phyloP scores from a whole-genome alignment of 495 filamentous ascomycete species.

The Penicillium silybi region DNA sequence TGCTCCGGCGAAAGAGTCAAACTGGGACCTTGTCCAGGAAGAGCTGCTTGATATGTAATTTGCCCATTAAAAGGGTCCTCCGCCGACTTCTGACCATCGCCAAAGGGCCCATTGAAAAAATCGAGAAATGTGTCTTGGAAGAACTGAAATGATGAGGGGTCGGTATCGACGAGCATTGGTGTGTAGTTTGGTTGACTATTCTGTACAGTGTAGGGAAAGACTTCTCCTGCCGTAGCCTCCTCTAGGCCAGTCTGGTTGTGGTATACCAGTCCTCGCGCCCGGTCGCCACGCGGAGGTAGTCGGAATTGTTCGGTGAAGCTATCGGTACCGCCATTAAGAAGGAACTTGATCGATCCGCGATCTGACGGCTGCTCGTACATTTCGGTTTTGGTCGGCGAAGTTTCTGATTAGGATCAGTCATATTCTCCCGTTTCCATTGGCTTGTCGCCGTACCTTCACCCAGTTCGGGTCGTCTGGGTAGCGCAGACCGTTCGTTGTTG shows the following conservation, averaged over 20 bases:
- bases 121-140: conserved; percentile 41
- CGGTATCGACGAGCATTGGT: conserved; percentile 22
- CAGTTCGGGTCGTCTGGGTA: conserved; percentile 5
- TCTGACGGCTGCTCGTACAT: conserved; percentile 30
- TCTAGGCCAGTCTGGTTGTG: conserved; percentile 28
- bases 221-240: conserved; percentile 15
- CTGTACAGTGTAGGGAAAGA: conserved; percentile 18
- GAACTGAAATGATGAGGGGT: conserved; percentile 26
- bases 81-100: conserved; percentile 23
- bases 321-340: conserved; percentile 45
- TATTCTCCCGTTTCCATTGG: neutral
- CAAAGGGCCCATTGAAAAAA: conserved; percentile 43
- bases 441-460: conserved; percentile 17
- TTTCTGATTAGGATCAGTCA: conserved; percentile 13
- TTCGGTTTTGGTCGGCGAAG: conserved; percentile 20
- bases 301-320: conserved; percentile 44
- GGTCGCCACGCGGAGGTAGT: conserved; percentile 41
- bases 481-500: conserved; percentile 33
- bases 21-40: conserved; percentile 16
- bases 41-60: conserved; percentile 13
- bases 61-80: conserved; percentile 20
- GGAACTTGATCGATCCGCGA: conserved; percentile 46
- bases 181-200: conserved; percentile 12
- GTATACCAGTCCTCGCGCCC: conserved; percentile 31
- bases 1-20: conserved; percentile 15